Percentiles rank a stretch among this genome's conserved stretches.
These are phyloP conservation scores for Lactarius evosmus DNA, from an alignment of 768 basidiomycete genomes.

Conservation along the genomic window DNA sequence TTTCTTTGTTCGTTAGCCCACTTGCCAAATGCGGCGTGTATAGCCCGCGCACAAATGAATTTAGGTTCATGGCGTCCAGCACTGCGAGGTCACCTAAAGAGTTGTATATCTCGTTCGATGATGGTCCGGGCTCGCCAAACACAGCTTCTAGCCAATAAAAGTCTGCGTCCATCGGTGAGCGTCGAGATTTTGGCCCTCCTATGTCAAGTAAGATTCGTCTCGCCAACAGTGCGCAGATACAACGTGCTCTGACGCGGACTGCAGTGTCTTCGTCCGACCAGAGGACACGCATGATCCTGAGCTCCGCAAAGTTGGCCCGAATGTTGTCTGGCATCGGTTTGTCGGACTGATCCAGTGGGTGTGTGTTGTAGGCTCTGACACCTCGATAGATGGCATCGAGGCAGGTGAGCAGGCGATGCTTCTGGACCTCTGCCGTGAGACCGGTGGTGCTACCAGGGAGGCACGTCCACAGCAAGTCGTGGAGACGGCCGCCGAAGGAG, in stretches of 20 bases:
- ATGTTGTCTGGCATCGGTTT: background rate
- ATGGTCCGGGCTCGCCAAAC: background rate
- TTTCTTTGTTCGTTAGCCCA: background rate
- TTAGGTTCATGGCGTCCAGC: background rate
- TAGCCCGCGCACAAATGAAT: background rate
- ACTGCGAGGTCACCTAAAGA: background rate
- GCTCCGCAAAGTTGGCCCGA: background rate
- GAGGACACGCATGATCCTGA: background rate
- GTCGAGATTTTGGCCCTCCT: background rate
- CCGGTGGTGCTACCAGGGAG: background rate
- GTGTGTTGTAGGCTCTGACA: background rate
- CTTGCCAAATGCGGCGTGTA: background rate
- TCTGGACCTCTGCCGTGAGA: background rate
- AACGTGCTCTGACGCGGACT: background rate
- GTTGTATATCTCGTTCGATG: background rate
- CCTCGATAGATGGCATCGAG: background rate
- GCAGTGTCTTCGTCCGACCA: background rate
- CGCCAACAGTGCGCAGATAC: background rate
- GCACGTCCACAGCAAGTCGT: background rate
- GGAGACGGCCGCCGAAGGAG: background rate
- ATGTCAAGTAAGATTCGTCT: background rate
- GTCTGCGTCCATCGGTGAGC: background rate
- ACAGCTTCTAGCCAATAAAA: background rate
- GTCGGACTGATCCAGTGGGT: background rate
- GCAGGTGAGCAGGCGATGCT: background rate